phyloP scores from a whole-genome alignment of 768 basidiomycete genomes.

The Calocybe cyanea region DNA sequence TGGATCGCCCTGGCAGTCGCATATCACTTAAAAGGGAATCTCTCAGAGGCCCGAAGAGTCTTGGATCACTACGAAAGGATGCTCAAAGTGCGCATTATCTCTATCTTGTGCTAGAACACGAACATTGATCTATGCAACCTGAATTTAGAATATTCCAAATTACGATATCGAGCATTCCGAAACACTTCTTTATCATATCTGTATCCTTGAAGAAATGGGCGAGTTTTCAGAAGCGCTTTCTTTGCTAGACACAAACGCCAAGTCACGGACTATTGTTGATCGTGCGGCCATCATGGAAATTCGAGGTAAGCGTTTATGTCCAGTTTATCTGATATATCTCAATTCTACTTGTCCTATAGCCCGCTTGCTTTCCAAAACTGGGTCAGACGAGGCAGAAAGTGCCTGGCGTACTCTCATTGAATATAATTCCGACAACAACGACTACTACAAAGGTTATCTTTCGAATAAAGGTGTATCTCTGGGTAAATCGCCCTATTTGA shows the following conservation, averaged over 20 bases:
- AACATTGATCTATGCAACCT: too few species aligned
- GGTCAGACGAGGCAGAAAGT: constrained; percentile 67
- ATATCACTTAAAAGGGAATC: constrained; percentile 78
- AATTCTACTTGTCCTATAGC: constrained; percentile 40
- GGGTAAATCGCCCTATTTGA: constrained; percentile 36
- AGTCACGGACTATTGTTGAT: constrained; percentile 67
- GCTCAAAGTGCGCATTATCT: constrained; percentile 53
- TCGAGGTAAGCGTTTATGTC: constrained; percentile 44
- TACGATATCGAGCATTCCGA: constrained; percentile 86
- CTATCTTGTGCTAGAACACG: too few species aligned
- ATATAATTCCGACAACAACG: constrained; percentile 78
- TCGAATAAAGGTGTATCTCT: constrained; percentile 60
- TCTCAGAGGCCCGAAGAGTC: constrained; percentile 63
- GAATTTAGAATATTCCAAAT: constrained; percentile 61
- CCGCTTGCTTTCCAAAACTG: constrained; percentile 67
- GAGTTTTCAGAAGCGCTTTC: constrained; percentile 56
- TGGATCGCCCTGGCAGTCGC: constrained; percentile 91
- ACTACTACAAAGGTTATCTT: constrained; percentile 77
- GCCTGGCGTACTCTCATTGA: constrained; percentile 81
- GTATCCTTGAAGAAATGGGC: constrained; percentile 68
- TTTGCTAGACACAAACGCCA: constrained; percentile 61
- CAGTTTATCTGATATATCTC: constrained; percentile 4
- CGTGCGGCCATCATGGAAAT: constrained; percentile 62
- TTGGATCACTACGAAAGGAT: constrained; percentile 68
- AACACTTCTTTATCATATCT: constrained; percentile 72